Conservation (phyloP, 495 filamentous ascomycete species). For the Penicillium waksmanii region DNA sequence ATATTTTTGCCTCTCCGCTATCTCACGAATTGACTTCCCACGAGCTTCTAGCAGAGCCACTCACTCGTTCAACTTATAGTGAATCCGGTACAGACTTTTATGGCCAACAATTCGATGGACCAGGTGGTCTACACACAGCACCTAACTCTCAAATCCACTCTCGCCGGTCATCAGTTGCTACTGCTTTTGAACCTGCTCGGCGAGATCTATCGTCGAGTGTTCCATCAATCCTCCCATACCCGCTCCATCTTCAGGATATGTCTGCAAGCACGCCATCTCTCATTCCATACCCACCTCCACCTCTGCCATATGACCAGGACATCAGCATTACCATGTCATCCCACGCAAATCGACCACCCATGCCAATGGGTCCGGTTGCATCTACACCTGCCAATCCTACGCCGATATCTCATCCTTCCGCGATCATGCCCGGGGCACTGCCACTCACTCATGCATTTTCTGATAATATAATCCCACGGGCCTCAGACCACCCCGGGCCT, state of each 20-base stretch:
- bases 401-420: slow-evolving; percentile 40
- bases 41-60: slow-evolving; percentile 34
- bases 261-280: slow-evolving; percentile 26
- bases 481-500: slow-evolving; percentile 30
- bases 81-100: slow-evolving; percentile 35
- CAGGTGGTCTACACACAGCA: slow-evolving; percentile 33
- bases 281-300: slow-evolving; percentile 23
- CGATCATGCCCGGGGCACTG: slow-evolving; percentile 42
- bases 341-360: slow-evolving; percentile 15
- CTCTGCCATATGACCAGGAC: slow-evolving; percentile 37
- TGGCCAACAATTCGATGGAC: slow-evolving; percentile 19
- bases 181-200: slow-evolving; percentile 18
- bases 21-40: slow-evolving; percentile 26
- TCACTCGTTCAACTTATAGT: slow-evolving; percentile 42
- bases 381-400: not conserved
- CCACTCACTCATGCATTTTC: slow-evolving; percentile 22
- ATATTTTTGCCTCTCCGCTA: slow-evolving; percentile 38
- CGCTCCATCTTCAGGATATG: slow-evolving; percentile 14
- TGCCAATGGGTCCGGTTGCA: not conserved
- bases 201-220: slow-evolving; percentile 25
- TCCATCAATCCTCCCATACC: slow-evolving; percentile 20
- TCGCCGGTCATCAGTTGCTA: slow-evolving; percentile 30
- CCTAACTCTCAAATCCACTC: slow-evolving; percentile 30
- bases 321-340: slow-evolving; percentile 28
- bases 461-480: slow-evolving; percentile 21